These are phyloP conservation scores for Myriosclerotinia scirpicola DNA, from an alignment of 2,329 filamentous ascomycete species.

Conservation along the genomic window DNA sequence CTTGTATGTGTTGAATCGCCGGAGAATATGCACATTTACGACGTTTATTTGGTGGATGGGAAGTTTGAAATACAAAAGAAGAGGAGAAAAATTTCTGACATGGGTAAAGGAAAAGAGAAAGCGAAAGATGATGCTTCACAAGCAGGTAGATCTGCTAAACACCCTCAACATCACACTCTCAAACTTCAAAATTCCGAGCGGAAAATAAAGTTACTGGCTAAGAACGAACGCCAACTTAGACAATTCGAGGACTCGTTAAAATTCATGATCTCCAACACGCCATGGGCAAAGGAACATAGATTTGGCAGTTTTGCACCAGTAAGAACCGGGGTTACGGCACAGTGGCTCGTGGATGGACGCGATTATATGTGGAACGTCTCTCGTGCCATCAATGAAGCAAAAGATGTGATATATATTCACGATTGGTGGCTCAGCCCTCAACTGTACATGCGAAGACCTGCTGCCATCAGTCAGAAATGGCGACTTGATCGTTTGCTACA, in stretches of 20 bases:
- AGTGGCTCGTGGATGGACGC: slow-evolving; percentile 94
- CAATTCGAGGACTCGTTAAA: slow-evolving; percentile 94
- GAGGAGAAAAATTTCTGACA: slow-evolving; percentile 55
- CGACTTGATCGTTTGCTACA: slow-evolving; percentile 90
- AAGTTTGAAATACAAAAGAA: slow-evolving; percentile 82
- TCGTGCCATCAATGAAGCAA: slow-evolving; percentile 92
- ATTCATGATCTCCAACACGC: slow-evolving; percentile 78
- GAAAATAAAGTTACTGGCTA: slow-evolving; percentile 85
- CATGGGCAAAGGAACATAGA: slow-evolving; percentile 80
- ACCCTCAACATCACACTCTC: slow-evolving; percentile 74
- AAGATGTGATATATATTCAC: slow-evolving; percentile 97
- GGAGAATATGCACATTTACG: slow-evolving; percentile 97
- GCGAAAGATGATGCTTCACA: slow-evolving; percentile 27
- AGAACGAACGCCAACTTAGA: slow-evolving; percentile 82
- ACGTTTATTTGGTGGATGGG: slow-evolving; percentile 94
- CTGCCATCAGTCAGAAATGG: slow-evolving; percentile 98
- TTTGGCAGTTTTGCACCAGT: slow-evolving; percentile 95
- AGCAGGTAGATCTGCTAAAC: slow-evolving; percentile 42
- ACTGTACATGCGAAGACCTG: slow-evolving; percentile 88
- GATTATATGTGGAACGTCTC: slow-evolving; percentile 99
- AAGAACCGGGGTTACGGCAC: slow-evolving; percentile 80
- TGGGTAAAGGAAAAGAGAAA: slow-evolving; percentile 54
- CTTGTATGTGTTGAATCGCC: slow-evolving; percentile 98
- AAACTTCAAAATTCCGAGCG: slow-evolving; percentile 90
- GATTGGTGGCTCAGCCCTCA: slow-evolving; percentile 99